Evolutionary conservation across 352 stramenopile genomes (phyloP).

Genomic region (Phytopythium boreale): DNA sequence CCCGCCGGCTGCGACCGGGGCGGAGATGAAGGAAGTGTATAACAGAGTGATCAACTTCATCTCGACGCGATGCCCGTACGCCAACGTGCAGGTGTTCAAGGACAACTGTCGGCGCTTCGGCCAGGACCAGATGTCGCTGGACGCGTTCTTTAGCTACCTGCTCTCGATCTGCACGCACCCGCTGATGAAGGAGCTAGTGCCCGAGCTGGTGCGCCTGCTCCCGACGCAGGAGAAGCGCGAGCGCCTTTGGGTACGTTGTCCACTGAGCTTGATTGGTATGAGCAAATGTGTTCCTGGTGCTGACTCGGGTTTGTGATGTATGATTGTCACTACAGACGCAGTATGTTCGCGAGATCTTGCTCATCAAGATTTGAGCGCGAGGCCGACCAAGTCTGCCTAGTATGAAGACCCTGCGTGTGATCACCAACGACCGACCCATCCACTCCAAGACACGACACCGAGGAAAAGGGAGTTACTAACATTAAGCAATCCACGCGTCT

Average conservation of each 20-base stretch:
- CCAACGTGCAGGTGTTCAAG: conserved; percentile 82
- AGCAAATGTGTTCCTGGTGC: not conserved
- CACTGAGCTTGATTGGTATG: no score
- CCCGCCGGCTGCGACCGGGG: conserved; percentile 43
- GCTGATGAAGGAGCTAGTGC: conserved; percentile 76
- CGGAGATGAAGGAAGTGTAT: conserved; percentile 84
- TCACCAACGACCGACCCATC: not conserved
- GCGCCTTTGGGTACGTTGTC: conserved; percentile 64
- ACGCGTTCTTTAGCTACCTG: conserved; percentile 80
- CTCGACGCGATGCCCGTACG: conserved; percentile 71
- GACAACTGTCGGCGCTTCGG: conserved; percentile 88
- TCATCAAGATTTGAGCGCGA: conserved; percentile 7
- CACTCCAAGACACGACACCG: not conserved
- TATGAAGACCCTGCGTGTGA: conserved; percentile 2
- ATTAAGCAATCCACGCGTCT: not conserved
- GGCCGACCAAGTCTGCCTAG: not conserved
- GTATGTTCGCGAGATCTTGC: conserved; percentile 2
- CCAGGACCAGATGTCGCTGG: conserved; percentile 82
- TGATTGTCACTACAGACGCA: not conserved
- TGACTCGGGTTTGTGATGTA: not conserved
- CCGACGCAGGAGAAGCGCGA: conserved; percentile 85
- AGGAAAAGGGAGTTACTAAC: not conserved
- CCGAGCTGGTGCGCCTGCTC: conserved; percentile 75
- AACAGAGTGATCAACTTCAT: conserved; percentile 79
- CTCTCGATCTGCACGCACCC: conserved; percentile 74